Conservation (phyloP, 1,139 yeast genomes). For the Nakaseomyces glabratus region DNA sequence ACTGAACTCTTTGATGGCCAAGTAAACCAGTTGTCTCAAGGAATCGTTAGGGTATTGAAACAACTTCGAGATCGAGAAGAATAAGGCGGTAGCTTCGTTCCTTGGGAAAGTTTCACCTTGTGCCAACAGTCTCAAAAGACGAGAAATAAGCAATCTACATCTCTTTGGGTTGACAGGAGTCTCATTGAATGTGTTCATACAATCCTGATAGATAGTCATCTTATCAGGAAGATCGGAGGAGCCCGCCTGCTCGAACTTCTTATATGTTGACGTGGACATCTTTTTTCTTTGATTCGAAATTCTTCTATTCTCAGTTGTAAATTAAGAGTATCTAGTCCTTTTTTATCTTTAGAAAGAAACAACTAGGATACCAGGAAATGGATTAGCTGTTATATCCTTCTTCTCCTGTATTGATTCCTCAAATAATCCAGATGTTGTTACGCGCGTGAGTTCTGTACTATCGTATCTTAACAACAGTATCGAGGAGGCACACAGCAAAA, state of each 20-base stretch:
- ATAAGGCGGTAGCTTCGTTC: slow-evolving; percentile 84
- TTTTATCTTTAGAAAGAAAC: too few species aligned
- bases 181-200: slow-evolving; percentile 86
- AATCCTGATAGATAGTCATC: slow-evolving; percentile 96
- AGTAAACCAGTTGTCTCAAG: slow-evolving; percentile 85
- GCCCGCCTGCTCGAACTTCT: slow-evolving; percentile 71
- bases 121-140: slow-evolving; percentile 61
- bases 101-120: slow-evolving; percentile 82
- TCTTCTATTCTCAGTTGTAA: background rate
- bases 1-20: slow-evolving; percentile 86
- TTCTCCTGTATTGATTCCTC: too few species aligned
- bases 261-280: slow-evolving; percentile 77
- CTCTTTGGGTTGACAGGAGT: slow-evolving; percentile 82
- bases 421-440: too few species aligned
- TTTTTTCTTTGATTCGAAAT: slow-evolving; percentile 5
- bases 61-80: slow-evolving; percentile 87
- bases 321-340: too few species aligned
- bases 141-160: slow-evolving; percentile 60
- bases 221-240: slow-evolving; percentile 70
- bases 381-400: too few species aligned
- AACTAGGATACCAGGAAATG: too few species aligned
- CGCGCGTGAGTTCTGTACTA: too few species aligned
- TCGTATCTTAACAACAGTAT: too few species aligned
- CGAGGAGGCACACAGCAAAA: too few species aligned
- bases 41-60: slow-evolving; percentile 90